These are phyloP conservation scores for Lippia alba DNA, from an alignment of 305 asterid species.

Conservation along the genomic window DNA sequence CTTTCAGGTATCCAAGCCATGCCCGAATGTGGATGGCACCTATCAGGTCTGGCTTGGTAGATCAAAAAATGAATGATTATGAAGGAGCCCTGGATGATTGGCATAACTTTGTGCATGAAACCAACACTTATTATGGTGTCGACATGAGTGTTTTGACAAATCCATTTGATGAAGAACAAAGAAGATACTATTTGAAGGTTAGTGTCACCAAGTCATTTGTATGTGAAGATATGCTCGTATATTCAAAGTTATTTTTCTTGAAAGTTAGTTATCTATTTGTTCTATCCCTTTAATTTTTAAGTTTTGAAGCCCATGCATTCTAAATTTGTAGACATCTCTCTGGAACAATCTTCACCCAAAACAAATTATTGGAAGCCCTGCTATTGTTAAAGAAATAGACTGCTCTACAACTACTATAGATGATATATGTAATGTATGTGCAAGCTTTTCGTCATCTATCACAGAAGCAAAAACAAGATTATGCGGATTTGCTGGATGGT, in stretches of 20 bases:
- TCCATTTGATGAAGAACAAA: conserved; percentile 77
- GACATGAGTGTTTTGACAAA: conserved; percentile 84
- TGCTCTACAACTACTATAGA: conserved; percentile 66
- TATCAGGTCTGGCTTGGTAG: conserved; percentile 71
- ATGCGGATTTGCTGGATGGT: conserved; percentile 95
- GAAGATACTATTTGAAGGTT: conserved; percentile 89
- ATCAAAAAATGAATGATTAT: conserved; percentile 68
- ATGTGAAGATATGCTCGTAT: background rate
- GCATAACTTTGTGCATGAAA: conserved; percentile 70
- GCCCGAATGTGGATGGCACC: conserved; percentile 99
- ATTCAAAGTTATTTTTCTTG: background rate
- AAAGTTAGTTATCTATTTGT: too few species aligned
- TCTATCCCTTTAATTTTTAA: too few species aligned
- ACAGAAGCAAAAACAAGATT: conserved; percentile 63
- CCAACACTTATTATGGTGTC: conserved; percentile 77
- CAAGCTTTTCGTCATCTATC: conserved; percentile 71
- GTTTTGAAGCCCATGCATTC: conserved; percentile 27
- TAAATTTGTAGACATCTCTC: conserved; percentile 67
- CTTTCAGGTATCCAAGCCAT: conserved; percentile 95
- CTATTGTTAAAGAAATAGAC: conserved; percentile 79
- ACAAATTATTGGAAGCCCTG: conserved; percentile 87
- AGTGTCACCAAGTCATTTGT: conserved; percentile 26
- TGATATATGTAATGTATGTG: conserved; percentile 59
- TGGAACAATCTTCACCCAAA: conserved; percentile 93
- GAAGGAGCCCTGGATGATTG: conserved; percentile 81